Evolutionary conservation across 2,329 filamentous ascomycete species (phyloP).

Genomic region (Hymenoscyphus occultus): DNA sequence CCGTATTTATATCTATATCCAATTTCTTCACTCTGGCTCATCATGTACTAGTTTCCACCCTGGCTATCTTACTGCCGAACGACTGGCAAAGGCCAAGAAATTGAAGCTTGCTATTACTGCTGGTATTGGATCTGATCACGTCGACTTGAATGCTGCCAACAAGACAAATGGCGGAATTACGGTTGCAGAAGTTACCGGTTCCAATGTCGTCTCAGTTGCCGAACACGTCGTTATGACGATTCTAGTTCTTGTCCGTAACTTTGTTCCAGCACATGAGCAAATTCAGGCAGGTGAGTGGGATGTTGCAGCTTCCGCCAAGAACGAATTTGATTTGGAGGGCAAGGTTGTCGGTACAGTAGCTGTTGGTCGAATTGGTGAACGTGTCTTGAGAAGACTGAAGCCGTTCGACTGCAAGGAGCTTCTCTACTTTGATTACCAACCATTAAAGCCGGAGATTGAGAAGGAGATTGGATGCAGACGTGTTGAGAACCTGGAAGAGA

Average conservation of each 20-base stretch:
- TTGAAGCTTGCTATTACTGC: slow-evolving; percentile 96
- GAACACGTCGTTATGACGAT: slow-evolving; percentile 99
- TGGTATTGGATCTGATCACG: slow-evolving; percentile 97
- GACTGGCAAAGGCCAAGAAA: slow-evolving; percentile 96
- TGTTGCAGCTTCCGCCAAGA: slow-evolving; percentile 93
- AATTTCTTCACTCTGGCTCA: not conserved
- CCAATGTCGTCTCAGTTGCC: slow-evolving; percentile 96
- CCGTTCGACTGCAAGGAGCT: slow-evolving; percentile 99
- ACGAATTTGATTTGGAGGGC: slow-evolving; percentile 95
- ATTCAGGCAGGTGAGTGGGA: slow-evolving; percentile 89
- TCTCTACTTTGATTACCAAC: slow-evolving; percentile 99
- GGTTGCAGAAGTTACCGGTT: slow-evolving; percentile 95
- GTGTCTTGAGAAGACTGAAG: slow-evolving; percentile 93
- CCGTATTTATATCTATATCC: slow-evolving; percentile 55
- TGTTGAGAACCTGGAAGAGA: slow-evolving; percentile 85
- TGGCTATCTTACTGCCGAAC: slow-evolving; percentile 94
- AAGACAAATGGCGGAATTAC: slow-evolving; percentile 97
- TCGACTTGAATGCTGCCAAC: slow-evolving; percentile 90
- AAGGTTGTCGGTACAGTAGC: slow-evolving; percentile 98
- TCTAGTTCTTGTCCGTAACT: slow-evolving; percentile 93
- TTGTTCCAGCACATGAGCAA: slow-evolving; percentile 94
- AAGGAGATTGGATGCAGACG: slow-evolving; percentile 93
- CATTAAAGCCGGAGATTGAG: slow-evolving; percentile 79
- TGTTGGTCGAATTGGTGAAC: slow-evolving; percentile 96
- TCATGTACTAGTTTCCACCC: slow-evolving; percentile 76